Evolutionary conservation across 805 yeast genomes (phyloP).

Genomic region (Candida palmyrensis): DNA sequence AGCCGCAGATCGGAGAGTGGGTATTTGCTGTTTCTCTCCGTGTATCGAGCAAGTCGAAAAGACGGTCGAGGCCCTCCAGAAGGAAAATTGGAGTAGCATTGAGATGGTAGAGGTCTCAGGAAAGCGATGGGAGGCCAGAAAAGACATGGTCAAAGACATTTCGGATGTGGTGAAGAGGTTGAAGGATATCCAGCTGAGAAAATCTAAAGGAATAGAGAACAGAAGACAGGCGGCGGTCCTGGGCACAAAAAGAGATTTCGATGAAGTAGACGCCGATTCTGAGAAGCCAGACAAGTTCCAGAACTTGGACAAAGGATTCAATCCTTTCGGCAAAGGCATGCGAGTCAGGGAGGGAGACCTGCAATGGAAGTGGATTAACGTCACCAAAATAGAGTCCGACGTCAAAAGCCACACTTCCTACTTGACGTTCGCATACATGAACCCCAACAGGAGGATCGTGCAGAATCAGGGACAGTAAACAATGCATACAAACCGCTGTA

Average conservation of each 20-base stretch:
- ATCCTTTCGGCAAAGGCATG: constrained; percentile 90
- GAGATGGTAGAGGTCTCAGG: constrained; percentile 92
- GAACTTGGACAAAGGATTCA: constrained; percentile 49
- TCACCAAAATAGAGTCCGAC: constrained; percentile 80
- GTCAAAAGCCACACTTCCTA: constrained; percentile 92
- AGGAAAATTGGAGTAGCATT: constrained; percentile 75
- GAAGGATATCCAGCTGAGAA: constrained; percentile 69
- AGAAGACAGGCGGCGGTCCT: constrained; percentile 34
- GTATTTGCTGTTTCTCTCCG: constrained; percentile 94
- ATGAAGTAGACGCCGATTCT: constrained; percentile 9
- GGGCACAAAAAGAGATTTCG: constrained; percentile 16
- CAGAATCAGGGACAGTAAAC: constrained; percentile 1
- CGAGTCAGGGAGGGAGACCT: constrained; percentile 86
- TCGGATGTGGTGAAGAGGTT: constrained; percentile 75
- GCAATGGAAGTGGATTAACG: constrained; percentile 72
- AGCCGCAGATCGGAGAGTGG: constrained; percentile 46
- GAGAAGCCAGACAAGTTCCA: constrained; percentile 23
- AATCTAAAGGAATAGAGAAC: constrained; percentile 58
- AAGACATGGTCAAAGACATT: constrained; percentile 77
- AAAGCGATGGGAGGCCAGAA: constrained; percentile 82
- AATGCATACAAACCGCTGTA: too few species aligned
- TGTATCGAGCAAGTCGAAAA: constrained; percentile 95
- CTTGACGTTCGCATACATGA: constrained; percentile 76
- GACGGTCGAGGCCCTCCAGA: constrained; percentile 70
- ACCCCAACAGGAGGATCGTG: constrained; percentile 9